Base-by-base conservation (phyloP, 2,329 filamentous ascomycete species). In the Emmonsiellopsis sp. region DNA sequence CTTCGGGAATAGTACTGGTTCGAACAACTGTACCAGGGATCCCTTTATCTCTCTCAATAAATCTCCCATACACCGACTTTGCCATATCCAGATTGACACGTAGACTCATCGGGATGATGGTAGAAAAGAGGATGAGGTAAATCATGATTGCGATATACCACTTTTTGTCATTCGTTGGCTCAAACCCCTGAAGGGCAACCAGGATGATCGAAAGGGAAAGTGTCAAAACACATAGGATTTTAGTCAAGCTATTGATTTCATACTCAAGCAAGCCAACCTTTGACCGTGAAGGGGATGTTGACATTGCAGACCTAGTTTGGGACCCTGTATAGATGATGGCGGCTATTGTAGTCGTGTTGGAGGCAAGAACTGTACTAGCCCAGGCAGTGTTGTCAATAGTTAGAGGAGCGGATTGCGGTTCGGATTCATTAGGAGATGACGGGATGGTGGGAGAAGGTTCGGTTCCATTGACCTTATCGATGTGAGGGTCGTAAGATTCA, bases 111-210 rank as follows among this genome's bases (percentile, higher is more conserved):
- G 93, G 93, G 31, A 98, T 94, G 63, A 98, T 98, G 0, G 92
- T 97, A n/a, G 92, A 97, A 75, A 98, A 98, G 1, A 98, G 77
- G 56, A 98, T 94, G 58, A 98, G 74, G 67, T 97, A 98, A n/a
- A 92, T 85, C 84, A 95, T 93, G 63, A 97, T 95, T 59, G 94
- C 92, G 60, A 97, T 84, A 68, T 97, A 98, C 93, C 93, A 98
- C 54, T 68, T 61, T 59, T 76, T 75, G 55, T 75, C 68, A 52
- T 73, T 75, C 6, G 67, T 74, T 37, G 70, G 70, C 56, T 84
- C 77, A 58, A 95, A 93, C 0, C 88, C 86, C 68, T 96, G 85
- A 2, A 97, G 72, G 0, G 88, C 90, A 5, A 98, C 93, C 7
- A 98, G 80, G 42, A 95, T 79, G 57, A 96, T 79, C 0, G 92